Evolutionary conservation across 2,329 filamentous ascomycete species (phyloP), one percentile per base, ranked within the genome.

Genomic region (Pseudofabraea citricarpa): DNA sequence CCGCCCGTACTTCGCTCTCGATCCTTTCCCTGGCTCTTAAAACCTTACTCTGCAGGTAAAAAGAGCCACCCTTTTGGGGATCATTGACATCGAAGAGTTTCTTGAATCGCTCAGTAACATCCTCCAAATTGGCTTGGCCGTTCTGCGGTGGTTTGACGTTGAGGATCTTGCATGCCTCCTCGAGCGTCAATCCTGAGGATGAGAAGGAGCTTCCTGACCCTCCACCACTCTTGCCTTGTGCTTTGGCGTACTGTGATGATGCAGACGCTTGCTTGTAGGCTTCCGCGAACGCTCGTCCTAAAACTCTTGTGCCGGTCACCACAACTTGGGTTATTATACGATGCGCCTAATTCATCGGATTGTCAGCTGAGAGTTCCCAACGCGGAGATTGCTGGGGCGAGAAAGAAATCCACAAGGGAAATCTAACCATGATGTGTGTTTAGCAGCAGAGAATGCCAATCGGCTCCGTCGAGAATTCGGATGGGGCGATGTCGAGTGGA

Each of bases 1-100:
- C 77, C 46, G 86, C 81, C 52, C 82, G 75, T 31, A 93, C 71
- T 68, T 98, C 91, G 57, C 85, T 76, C 71, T 97, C 91, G 69
- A 98, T 85, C 52, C 93, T 75, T 70, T 98, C 91, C 58, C 91
- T 80, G 46, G 93, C 93, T 50, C 93, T 77, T 56, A 97, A 69
- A 43, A 98, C 81, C 71, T 98, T 98, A 75, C 91, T 97, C 70
- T 98, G 93, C 38, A 98, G 75, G 67, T 98, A 98, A 69, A 98
- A 98, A 59, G 90, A 96, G 41, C 93, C 93, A 26, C 93, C 93
- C 62, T 95, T 95, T 67, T 94, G 77, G 9, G 93, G 91, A 53
- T 98, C 87, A 70, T 98, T 98, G 56, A 80, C 72, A 67, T 98
- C 93, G 64, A 96, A 98, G 37, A 98, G 72, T 52, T 85, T 82